A percentile compares a stretch with the other conserved stretches of the same genome.
Conservation (phyloP, 768 basidiomycete genomes). For the Scleroderma bovista region DNA sequence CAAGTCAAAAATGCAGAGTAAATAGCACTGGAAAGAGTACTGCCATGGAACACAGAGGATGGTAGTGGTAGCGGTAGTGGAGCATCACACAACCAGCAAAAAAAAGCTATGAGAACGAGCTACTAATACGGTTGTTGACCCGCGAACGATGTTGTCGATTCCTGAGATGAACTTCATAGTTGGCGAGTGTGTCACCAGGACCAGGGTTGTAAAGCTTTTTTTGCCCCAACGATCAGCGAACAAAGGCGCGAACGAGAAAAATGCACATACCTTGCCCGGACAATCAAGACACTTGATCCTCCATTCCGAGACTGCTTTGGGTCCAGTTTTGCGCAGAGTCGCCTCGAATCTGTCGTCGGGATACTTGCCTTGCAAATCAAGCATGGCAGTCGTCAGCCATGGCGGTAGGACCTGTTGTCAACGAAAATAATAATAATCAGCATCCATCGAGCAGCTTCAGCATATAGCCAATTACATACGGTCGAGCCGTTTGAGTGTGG, state of each 20-base stretch:
- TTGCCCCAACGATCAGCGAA: conserved; percentile 4
- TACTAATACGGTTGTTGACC: conserved; percentile 51
- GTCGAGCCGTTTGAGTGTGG: conserved; percentile 14
- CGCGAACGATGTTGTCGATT: conserved; percentile 75
- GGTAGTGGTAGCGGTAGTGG: no score
- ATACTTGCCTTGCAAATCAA: conserved; percentile 63
- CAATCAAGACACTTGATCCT: conserved; percentile 88
- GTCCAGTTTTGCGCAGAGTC: conserved; percentile 53
- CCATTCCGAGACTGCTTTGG: conserved; percentile 71
- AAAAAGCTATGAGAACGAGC: conserved; percentile 17
- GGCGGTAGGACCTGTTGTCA: conserved; percentile 45
- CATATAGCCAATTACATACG: conserved; percentile 19
- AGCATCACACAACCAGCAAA: conserved; percentile 6
- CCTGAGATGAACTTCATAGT: conserved; percentile 91
- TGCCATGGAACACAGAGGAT: no score
- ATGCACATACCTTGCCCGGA: conserved; percentile 73
- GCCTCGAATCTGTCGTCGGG: conserved; percentile 82
- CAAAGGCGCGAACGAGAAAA: not conserved
- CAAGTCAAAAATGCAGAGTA: conserved; percentile 16
- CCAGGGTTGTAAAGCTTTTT: conserved; percentile 84
- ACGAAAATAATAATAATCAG: conserved; percentile 29
- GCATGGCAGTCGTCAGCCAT: conserved; percentile 70
- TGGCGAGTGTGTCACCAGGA: conserved; percentile 76
- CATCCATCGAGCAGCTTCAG: conserved; percentile 17
- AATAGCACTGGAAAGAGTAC: conserved; percentile 1